A percentile compares a stretch with the other conserved stretches of the same genome.
phyloP scores from a whole-genome alignment of 2,329 filamentous ascomycete genomes.

The Scedosporium aurantiacum region DNA sequence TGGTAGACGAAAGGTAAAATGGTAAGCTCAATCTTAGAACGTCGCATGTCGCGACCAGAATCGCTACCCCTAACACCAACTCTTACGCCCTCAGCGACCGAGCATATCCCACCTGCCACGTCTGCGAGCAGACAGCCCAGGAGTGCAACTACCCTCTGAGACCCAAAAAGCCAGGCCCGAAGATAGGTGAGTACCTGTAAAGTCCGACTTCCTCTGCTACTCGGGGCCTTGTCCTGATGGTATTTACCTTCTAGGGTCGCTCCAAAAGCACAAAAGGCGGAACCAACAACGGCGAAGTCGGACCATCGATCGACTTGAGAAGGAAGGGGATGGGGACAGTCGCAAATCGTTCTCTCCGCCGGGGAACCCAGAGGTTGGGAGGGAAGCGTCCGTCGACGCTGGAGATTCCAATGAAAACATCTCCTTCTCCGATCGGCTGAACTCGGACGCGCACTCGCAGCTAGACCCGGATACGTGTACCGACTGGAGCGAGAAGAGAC shows the following conservation, averaged over 20 bases:
- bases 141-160: slow-evolving; percentile 16
- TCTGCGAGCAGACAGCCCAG: slow-evolving; percentile 14
- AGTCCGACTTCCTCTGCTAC: background rate
- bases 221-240: background rate
- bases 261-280: slow-evolving; percentile 4
- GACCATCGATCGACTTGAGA: background rate
- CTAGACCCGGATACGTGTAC: background rate
- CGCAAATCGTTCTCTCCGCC: background rate
- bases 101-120: slow-evolving; percentile 11
- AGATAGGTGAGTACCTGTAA: slow-evolving; percentile 13
- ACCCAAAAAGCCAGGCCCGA: slow-evolving; percentile 18
- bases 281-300: slow-evolving; percentile 6
- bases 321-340: background rate
- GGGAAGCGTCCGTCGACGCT: slow-evolving; percentile 1
- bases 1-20: slow-evolving; percentile 15
- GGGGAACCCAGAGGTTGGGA: background rate
- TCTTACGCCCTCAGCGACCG: slow-evolving; percentile 11
- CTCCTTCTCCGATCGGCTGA: no score
- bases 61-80: background rate
- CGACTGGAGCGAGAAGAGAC: background rate
- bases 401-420: slow-evolving; percentile 1
- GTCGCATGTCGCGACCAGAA: background rate
- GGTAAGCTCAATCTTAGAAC: slow-evolving; percentile 8
- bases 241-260: background rate
- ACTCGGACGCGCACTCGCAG: background rate